phyloP scores from a whole-genome alignment of 352 stramenopile genomes.

The Pythium phragmitis region DNA sequence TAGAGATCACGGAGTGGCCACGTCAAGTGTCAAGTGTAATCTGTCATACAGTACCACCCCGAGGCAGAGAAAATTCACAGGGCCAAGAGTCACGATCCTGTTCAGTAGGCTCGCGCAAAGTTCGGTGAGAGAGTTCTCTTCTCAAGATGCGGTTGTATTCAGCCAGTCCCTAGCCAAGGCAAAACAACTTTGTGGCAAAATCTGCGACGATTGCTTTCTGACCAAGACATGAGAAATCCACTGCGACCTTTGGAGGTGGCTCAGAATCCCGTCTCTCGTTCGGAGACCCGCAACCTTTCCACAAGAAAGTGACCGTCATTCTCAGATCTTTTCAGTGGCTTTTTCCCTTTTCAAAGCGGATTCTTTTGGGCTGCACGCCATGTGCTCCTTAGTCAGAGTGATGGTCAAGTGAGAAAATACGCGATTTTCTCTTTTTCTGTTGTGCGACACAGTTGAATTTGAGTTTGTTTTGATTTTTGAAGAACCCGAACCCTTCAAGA shows the following conservation, averaged over 20 bases:
- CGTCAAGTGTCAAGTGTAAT: not conserved
- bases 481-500: constrained; percentile 16
- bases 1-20: too few species aligned
- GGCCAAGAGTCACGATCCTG: not conserved
- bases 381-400: constrained; percentile 2
- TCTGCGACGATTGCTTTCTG: not conserved
- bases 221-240: constrained; percentile 6
- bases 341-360: not conserved
- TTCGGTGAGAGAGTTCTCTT: not conserved
- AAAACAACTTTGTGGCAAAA: too few species aligned
- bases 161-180: not conserved
- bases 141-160: not conserved
- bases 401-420: constrained; percentile 2
- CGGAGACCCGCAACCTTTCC: not conserved
- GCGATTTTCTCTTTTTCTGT: not conserved
- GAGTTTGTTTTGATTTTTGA: not conserved
- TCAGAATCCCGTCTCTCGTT: constrained; percentile 6
- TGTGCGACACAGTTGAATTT: constrained; percentile 12
- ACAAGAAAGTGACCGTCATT: constrained; percentile 7
- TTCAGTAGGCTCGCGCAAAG: too few species aligned
- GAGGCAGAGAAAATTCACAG: constrained; percentile 10
- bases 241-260: constrained; percentile 7
- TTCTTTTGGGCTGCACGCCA: not conserved
- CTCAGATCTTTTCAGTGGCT: constrained; percentile 15
- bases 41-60: too few species aligned